phyloP scores from a whole-genome alignment of 2,329 filamentous ascomycete genomes.

The Cordyceps javanica region DNA sequence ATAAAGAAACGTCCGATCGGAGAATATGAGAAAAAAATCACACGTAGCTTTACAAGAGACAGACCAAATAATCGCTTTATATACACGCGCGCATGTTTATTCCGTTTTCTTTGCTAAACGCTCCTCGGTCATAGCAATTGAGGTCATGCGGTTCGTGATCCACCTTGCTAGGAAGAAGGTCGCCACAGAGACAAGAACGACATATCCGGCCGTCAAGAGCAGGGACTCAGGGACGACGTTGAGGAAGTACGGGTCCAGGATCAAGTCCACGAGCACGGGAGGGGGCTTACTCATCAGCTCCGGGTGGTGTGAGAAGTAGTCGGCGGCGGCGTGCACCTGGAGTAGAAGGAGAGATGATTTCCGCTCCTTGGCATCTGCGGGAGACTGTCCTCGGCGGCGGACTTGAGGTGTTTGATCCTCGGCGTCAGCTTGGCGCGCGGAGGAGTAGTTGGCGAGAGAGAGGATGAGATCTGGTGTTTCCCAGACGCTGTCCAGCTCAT shows the following conservation, averaged over 20 bases:
- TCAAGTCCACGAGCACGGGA: slow-evolving; percentile 69
- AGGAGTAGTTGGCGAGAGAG: slow-evolving; percentile 58
- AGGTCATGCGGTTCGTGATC: slow-evolving; percentile 22
- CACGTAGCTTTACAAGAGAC: no score
- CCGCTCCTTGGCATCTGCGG: slow-evolving; percentile 16
- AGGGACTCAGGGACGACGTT: slow-evolving; percentile 78
- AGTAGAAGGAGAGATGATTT: slow-evolving; percentile 61
- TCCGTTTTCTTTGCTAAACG: slow-evolving; percentile 33
- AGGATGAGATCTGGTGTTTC: slow-evolving; percentile 55
- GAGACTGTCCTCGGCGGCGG: background rate
- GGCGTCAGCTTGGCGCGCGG: slow-evolving; percentile 36
- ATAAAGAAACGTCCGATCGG: background rate
- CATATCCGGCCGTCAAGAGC: slow-evolving; percentile 63
- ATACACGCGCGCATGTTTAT: slow-evolving; percentile 5
- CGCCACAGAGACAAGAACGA: slow-evolving; percentile 52
- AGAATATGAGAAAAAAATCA: no score
- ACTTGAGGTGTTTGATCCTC: slow-evolving; percentile 8
- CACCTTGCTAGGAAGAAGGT: slow-evolving; percentile 39
- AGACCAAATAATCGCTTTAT: background rate
- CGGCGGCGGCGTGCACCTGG: slow-evolving; percentile 67
- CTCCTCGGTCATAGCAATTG: slow-evolving; percentile 21
- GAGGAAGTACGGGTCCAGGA: slow-evolving; percentile 78
- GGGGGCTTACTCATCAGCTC: slow-evolving; percentile 70
- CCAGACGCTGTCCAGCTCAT: slow-evolving; percentile 55
- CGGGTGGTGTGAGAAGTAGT: slow-evolving; percentile 73